Conservation (phyloP, 1,139 yeast species). For the Blastobotrys ciferrii region DNA sequence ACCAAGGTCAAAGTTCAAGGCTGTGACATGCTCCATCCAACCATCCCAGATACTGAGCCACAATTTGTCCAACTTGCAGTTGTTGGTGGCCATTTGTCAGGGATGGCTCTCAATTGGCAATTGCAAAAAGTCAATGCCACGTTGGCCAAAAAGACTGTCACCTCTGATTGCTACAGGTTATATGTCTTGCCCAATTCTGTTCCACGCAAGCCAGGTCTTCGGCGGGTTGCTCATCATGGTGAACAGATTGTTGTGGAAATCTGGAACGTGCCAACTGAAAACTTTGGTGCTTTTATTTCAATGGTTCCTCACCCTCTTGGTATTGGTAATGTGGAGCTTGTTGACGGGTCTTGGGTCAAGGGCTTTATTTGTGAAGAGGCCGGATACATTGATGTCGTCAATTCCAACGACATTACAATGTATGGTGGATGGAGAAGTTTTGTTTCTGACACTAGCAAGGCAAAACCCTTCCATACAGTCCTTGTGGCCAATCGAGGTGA, state of each 20-base stretch:
- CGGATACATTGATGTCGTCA: constrained; percentile 63
- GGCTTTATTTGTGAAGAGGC: constrained; percentile 91
- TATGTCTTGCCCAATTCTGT: constrained; percentile 76
- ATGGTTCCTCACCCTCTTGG: constrained; percentile 95
- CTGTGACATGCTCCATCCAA: constrained; percentile 42
- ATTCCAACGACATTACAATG: constrained; percentile 73
- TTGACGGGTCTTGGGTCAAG: constrained; percentile 77
- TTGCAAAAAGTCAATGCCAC: constrained; percentile 81
- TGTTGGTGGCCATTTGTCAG: constrained; percentile 91
- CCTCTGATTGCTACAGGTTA: constrained; percentile 70
- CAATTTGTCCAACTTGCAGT: constrained; percentile 70
- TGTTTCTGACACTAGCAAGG: constrained; percentile 42
- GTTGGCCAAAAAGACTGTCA: constrained; percentile 60
- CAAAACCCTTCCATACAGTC: constrained; percentile 75
- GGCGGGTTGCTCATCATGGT: constrained; percentile 62
- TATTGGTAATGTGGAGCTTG: constrained; percentile 84
- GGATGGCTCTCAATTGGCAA: constrained; percentile 93
- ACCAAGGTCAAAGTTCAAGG: constrained; percentile 32
- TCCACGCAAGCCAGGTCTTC: constrained; percentile 89
- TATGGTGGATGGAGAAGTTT: constrained; percentile 88
- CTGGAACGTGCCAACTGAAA: constrained; percentile 74
- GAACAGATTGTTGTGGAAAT: constrained; percentile 68
- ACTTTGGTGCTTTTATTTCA: constrained; percentile 75
- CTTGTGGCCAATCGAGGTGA: constrained; percentile 97
- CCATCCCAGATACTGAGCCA: constrained; percentile 40